These are phyloP conservation scores for Fomitopsis pulvina DNA, from an alignment of 768 basidiomycete species.

Conservation along the genomic window DNA sequence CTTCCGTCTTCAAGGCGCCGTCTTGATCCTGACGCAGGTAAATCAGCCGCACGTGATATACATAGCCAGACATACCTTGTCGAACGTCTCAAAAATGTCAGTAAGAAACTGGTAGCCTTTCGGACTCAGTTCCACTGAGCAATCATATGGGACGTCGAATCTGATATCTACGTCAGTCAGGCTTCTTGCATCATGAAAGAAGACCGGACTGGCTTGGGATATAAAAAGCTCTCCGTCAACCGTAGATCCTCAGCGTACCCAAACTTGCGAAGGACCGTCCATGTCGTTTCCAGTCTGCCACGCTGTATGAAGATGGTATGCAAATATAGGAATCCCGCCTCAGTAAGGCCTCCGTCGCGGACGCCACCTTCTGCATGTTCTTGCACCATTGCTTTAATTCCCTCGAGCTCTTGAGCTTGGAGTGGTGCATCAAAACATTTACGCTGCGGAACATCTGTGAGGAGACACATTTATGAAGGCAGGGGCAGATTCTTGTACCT, in stretches of 20 bases:
- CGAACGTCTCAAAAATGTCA: slow-evolving; percentile 91
- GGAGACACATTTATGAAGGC: neutral
- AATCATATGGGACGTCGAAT: slow-evolving; percentile 90
- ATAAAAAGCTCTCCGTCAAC: slow-evolving; percentile 80
- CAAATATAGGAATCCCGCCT: slow-evolving; percentile 88
- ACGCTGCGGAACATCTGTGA: slow-evolving; percentile 39
- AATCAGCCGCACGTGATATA: slow-evolving; percentile 1
- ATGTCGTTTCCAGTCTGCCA: slow-evolving; percentile 93
- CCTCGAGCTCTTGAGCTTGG: slow-evolving; percentile 89
- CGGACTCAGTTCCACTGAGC: slow-evolving; percentile 93
- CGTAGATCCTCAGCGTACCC: slow-evolving; percentile 94
- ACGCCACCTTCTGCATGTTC: slow-evolving; percentile 73
- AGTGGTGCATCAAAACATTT: slow-evolving; percentile 95
- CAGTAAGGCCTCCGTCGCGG: slow-evolving; percentile 76
- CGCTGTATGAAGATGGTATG: slow-evolving; percentile 97
- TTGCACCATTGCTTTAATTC: slow-evolving; percentile 90
- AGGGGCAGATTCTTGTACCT: slow-evolving; percentile 62
- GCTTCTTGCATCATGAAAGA: neutral
- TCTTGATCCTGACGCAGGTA: slow-evolving; percentile 71
- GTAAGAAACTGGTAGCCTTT: slow-evolving; percentile 96
- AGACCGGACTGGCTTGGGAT: slow-evolving; percentile 63
- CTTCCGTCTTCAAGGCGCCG: slow-evolving; percentile 77
- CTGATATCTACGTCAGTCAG: slow-evolving; percentile 33
- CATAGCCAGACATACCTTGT: slow-evolving; percentile 54
- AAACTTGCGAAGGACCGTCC: slow-evolving; percentile 92